phyloP scores from a whole-genome alignment of 768 basidiomycete genomes.

The Pleurotus tuoliensis region DNA sequence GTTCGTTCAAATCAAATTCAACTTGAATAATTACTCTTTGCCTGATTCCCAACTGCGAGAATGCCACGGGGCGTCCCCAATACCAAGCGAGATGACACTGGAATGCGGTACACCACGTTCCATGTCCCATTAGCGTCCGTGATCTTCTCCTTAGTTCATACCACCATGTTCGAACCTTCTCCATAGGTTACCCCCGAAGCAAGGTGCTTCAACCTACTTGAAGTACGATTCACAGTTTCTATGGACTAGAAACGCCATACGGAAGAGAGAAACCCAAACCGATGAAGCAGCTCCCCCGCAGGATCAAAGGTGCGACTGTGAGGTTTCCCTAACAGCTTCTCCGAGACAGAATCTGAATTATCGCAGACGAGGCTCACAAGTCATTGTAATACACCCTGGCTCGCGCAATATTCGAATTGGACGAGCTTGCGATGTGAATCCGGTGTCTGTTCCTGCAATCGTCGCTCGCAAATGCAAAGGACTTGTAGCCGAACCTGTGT shows the following conservation, averaged over 20 bases:
- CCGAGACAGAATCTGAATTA: slow-evolving; percentile 24
- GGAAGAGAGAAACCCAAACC: slow-evolving; percentile 41
- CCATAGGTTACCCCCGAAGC: slow-evolving; percentile 73
- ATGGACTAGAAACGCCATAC: slow-evolving; percentile 66
- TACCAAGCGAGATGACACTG: slow-evolving; percentile 75
- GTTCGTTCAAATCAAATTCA: background rate
- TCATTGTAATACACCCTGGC: slow-evolving; percentile 78
- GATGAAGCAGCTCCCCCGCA: slow-evolving; percentile 32
- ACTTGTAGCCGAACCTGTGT: slow-evolving; percentile 37
- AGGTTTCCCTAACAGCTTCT: slow-evolving; percentile 7
- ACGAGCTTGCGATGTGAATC: slow-evolving; percentile 72
- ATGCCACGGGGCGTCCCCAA: slow-evolving; percentile 87
- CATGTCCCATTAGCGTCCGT: slow-evolving; percentile 72
- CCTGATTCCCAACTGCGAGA: background rate
- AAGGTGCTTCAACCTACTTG: slow-evolving; percentile 72
- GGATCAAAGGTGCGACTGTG: slow-evolving; percentile 44
- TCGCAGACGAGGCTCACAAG: slow-evolving; percentile 69
- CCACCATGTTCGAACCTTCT: background rate
- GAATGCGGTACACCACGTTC: slow-evolving; percentile 78
- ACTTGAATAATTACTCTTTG: no score
- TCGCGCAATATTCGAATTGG: slow-evolving; percentile 73
- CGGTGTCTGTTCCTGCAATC: slow-evolving; percentile 63
- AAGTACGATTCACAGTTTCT: slow-evolving; percentile 72
- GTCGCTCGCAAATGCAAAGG: slow-evolving; percentile 62
- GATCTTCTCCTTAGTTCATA: background rate